Evolutionary conservation across 345 rosid species (phyloP).

Genomic region (Populus pruinosa): DNA sequence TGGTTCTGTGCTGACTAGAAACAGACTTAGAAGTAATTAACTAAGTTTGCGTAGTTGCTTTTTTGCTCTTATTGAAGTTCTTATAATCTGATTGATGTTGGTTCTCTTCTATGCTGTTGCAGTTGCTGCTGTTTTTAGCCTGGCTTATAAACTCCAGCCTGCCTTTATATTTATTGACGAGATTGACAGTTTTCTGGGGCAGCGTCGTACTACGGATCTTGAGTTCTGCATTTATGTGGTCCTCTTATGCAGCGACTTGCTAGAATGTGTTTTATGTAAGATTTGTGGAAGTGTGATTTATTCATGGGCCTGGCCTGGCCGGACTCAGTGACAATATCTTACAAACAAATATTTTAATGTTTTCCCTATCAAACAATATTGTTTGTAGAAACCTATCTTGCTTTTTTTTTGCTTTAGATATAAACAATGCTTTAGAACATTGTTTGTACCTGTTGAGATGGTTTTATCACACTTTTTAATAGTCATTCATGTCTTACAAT

Average conservation of each 20-base stretch:
- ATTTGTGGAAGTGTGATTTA: not conserved
- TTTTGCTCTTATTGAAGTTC: not conserved
- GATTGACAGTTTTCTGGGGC: constrained; percentile 95
- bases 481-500: too few relatives aligned
- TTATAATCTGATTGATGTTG: not conserved
- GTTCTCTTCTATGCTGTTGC: constrained; percentile 28
- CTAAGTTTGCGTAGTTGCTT: not conserved
- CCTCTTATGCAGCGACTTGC: not conserved
- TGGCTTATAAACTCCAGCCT: constrained; percentile 95
- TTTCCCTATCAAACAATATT: too few relatives aligned
- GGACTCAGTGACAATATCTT: not conserved
- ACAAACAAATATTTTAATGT: too few relatives aligned
- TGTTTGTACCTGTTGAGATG: too few relatives aligned
- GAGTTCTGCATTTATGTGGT: constrained; percentile 24
- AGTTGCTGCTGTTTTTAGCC: constrained; percentile 93
- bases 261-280: not conserved
- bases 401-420: too few relatives aligned
- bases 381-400: too few relatives aligned
- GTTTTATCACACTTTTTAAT: too few relatives aligned
- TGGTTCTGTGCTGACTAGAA: not conserved
- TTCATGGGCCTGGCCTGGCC: too few relatives aligned
- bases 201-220: constrained; percentile 84
- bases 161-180: constrained; percentile 93
- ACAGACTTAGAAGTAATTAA: not conserved
- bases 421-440: too few relatives aligned